Percentiles rank a stretch among this genome's conserved stretches.
Conservation (phyloP, 2,329 filamentous ascomycete species). For the Mycosphaerelloides madeirae region DNA sequence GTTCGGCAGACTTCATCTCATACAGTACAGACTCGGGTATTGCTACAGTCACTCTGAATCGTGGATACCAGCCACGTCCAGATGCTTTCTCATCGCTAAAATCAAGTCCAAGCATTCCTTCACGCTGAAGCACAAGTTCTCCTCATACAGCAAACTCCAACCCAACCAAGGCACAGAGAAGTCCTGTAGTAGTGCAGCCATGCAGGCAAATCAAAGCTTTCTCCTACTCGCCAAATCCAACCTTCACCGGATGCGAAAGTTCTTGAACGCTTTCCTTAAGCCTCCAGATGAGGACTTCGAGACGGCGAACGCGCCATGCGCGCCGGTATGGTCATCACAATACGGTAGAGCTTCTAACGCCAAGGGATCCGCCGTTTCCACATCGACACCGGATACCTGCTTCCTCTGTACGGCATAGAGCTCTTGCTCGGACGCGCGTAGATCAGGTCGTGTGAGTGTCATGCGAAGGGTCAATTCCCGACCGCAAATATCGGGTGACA, state of each 20-base stretch:
- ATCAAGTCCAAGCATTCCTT: too few species aligned
- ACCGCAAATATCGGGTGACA: conserved; percentile 15
- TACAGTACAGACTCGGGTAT: too few species aligned
- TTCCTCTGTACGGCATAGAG: conserved; percentile 53
- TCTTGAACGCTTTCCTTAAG: conserved; percentile 26
- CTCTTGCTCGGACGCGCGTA: conserved; percentile 68
- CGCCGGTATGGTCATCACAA: conserved; percentile 33
- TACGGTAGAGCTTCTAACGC: conserved; percentile 50
- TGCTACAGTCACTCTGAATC: too few species aligned
- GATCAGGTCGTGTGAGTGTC: conserved; percentile 86
- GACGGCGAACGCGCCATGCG: conserved; percentile 43
- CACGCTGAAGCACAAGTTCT: too few species aligned
- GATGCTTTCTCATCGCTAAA: too few species aligned
- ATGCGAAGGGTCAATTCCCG: conserved; percentile 95
- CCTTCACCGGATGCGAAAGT: conserved; percentile 8
- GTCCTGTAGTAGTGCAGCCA: too few species aligned
- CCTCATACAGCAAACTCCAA: too few species aligned
- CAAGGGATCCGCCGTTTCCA: conserved; percentile 45
- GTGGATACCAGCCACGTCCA: too few species aligned
- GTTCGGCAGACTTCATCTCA: too few species aligned
- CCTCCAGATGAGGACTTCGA: conserved; percentile 12
- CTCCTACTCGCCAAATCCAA: too few species aligned
- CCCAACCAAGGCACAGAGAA: too few species aligned
- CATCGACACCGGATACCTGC: conserved; percentile 18
- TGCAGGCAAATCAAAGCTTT: too few species aligned